phyloP scores from a whole-genome alignment of 2,329 filamentous ascomycete species.

The Fusarium compactum region DNA sequence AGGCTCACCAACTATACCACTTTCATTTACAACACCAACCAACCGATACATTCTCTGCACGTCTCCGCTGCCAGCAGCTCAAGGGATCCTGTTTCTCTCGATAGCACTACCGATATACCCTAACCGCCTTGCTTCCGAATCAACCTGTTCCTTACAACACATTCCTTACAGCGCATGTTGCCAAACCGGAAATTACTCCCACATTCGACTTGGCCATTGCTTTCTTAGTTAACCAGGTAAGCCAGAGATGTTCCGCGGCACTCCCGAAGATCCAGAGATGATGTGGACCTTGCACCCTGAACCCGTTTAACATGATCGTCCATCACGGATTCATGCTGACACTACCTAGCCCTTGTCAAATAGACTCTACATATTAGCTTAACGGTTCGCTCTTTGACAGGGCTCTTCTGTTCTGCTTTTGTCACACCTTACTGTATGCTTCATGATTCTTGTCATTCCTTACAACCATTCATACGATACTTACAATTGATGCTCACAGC shows the following conservation, averaged over 20 bases:
- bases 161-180: conserved; percentile 44
- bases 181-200: conserved; percentile 49
- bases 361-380: conserved; percentile 44
- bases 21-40: conserved; percentile 39
- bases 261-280: conserved; percentile 50
- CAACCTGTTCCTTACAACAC: conserved; percentile 44
- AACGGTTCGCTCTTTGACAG: conserved; percentile 41
- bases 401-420: conserved; percentile 57
- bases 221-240: conserved; percentile 48
- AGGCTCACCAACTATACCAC: conserved; percentile 44
- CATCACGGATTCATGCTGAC: conserved; percentile 47
- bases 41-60: conserved; percentile 31
- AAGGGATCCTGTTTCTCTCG: conserved; percentile 37
- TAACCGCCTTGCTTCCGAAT: conserved; percentile 32
- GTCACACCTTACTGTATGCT: conserved; percentile 66
- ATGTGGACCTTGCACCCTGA: conserved; percentile 46
- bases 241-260: conserved; percentile 47
- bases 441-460: conserved; percentile 43
- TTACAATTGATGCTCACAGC: conserved; percentile 44
- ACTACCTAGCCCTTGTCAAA: conserved; percentile 44
- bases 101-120: conserved; percentile 41
- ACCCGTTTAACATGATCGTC: conserved; percentile 42
- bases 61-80: conserved; percentile 28
- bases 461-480: conserved; percentile 39
- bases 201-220: conserved; percentile 48